phyloP scores from a whole-genome alignment of 768 basidiomycete species.

The Mycena vulgaris region DNA sequence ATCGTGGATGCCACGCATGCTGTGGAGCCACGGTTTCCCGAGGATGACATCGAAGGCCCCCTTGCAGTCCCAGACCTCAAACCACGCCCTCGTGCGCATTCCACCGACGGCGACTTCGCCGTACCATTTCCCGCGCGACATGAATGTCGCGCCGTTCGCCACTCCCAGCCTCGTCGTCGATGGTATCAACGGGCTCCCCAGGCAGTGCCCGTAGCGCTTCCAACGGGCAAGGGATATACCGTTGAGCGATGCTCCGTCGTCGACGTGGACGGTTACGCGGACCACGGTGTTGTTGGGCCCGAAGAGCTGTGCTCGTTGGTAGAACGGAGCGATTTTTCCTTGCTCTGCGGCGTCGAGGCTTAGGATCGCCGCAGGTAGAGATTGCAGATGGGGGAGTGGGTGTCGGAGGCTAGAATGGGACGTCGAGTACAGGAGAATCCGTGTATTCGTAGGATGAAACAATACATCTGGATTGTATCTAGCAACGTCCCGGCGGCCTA shows the following conservation, averaged over 20 bases:
- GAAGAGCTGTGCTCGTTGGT: conserved; percentile 20
- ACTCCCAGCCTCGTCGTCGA: conserved; percentile 10
- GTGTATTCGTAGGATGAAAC: conserved; percentile 19
- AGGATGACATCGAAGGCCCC: conserved; percentile 24
- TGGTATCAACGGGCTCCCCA: neutral
- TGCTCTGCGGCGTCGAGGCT: neutral
- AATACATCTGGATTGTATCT: conserved; percentile 25
- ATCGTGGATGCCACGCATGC: conserved; percentile 19
- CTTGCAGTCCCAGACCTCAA: conserved; percentile 24
- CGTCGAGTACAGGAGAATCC: conserved; percentile 16
- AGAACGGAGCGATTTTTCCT: conserved; percentile 7
- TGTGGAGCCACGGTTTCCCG: conserved; percentile 31
- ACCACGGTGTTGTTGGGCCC: neutral
- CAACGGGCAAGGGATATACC: conserved; percentile 24
- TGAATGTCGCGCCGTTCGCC: conserved; percentile 2
- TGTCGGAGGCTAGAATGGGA: neutral
- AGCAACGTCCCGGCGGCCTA: conserved; percentile 24
- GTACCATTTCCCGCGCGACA: conserved; percentile 24
- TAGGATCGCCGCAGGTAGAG: conserved; percentile 1
- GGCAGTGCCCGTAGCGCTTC: conserved; percentile 20
- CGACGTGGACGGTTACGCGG: conserved; percentile 9
- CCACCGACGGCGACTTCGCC: conserved; percentile 21
- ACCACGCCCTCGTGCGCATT: neutral
- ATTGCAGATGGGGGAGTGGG: too few relatives aligned
- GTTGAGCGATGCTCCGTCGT: neutral